These are phyloP conservation scores for Eragrostis nindensis DNA, from an alignment of 176 grass and related monocot genomes.

Conservation along the genomic window DNA sequence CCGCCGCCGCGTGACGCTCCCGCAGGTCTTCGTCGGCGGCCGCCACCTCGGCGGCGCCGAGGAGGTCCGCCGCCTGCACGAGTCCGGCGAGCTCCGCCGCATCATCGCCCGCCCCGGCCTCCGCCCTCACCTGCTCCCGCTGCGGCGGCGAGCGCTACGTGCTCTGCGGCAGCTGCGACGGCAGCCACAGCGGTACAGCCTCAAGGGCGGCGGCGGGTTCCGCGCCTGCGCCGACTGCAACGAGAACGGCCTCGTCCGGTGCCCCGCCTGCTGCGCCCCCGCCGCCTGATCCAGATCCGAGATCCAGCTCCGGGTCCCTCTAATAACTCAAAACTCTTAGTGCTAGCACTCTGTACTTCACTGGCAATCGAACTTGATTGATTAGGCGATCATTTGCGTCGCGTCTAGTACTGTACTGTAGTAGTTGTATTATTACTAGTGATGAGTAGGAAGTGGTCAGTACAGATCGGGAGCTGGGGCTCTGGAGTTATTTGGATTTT, in stretches of 20 bases:
- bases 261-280: slow-evolving; percentile 56
- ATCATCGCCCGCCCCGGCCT: slow-evolving; percentile 32
- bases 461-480: neutral
- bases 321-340: slow-evolving; percentile 3
- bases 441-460: neutral
- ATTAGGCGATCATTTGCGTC: neutral
- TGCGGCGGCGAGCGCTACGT: slow-evolving; percentile 65
- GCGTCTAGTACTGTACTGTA: slow-evolving; percentile 11
- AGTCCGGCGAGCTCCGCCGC: neutral
- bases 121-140: slow-evolving; percentile 26
- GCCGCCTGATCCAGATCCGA: slow-evolving; percentile 52
- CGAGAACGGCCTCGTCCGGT: slow-evolving; percentile 22
- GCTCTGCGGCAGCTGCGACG: slow-evolving; percentile 59
- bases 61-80: too few species aligned
- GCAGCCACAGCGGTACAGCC: slow-evolving; percentile 47
- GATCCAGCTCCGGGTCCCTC: neutral
- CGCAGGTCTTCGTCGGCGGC: too few species aligned
- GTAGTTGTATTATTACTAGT: neutral
- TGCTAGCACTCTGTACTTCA: slow-evolving; percentile 1
- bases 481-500: slow-evolving; percentile 35
- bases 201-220: too few species aligned
- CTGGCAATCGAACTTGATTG: neutral
- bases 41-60: too few species aligned
- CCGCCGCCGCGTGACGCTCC: too few species aligned
- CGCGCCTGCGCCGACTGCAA: too few species aligned